These are phyloP conservation scores for Ensete glaucum DNA, from an alignment of 176 grass and related monocot species.

Conservation along the genomic window DNA sequence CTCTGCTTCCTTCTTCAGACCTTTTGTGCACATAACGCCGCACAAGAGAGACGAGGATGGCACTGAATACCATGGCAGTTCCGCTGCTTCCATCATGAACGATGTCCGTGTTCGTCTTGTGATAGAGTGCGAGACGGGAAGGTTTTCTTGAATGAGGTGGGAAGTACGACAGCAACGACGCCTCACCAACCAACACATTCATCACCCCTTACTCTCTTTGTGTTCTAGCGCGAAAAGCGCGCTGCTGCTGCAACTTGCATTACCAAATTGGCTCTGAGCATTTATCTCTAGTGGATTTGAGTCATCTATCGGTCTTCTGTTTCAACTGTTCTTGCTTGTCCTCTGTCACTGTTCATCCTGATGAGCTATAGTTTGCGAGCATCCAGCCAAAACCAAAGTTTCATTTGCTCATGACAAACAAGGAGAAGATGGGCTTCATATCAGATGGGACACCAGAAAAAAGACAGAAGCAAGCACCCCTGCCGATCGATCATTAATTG, in stretches of 20 bases:
- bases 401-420: no score
- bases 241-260: slow-evolving; percentile 8
- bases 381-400: no score
- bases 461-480: no score
- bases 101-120: slow-evolving; percentile 4
- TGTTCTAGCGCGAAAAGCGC: background rate
- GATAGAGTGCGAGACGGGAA: background rate
- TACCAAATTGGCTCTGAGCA: slow-evolving; percentile 1
- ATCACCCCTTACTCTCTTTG: background rate
- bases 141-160: slow-evolving; percentile 9
- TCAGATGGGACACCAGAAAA: no score
- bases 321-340: background rate
- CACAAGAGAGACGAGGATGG: background rate
- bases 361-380: no score
- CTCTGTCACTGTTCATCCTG: background rate
- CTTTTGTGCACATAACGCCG: background rate
- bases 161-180: slow-evolving; percentile 6
- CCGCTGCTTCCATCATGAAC: slow-evolving; percentile 8
- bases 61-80: slow-evolving; percentile 21
- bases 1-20: background rate
- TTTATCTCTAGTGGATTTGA: background rate
- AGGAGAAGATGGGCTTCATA: no score
- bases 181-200: background rate
- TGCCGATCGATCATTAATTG: no score
- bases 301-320: slow-evolving; percentile 1